A percentile compares a stretch with the other conserved stretches of the same genome.
These are phyloP conservation scores for Fusarium torulosum DNA, from an alignment of 2,329 filamentous ascomycete genomes.

Conservation along the genomic window DNA sequence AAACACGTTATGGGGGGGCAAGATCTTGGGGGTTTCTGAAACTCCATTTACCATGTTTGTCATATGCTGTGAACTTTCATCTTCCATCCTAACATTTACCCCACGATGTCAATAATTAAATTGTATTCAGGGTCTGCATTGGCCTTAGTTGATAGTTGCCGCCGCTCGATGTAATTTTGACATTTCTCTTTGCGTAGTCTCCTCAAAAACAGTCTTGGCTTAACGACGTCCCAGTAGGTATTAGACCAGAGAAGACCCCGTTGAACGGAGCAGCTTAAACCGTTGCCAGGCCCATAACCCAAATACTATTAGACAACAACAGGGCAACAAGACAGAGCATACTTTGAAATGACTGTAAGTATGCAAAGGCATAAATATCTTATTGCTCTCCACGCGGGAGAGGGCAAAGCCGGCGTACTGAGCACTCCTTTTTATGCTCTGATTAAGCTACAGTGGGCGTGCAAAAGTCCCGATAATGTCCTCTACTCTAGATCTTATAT, in stretches of 20 bases:
- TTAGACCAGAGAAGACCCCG: too few species aligned
- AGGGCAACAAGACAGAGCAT: not conserved
- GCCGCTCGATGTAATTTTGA: not conserved
- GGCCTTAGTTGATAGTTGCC: not conserved
- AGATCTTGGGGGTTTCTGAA: constrained; percentile 5
- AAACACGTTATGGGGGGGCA: not conserved
- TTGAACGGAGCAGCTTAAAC: too few species aligned
- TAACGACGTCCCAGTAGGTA: not conserved
- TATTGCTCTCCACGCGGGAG: not conserved
- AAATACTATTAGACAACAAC: not conserved
- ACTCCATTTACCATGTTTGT: not conserved
- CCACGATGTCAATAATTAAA: not conserved
- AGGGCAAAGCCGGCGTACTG: not conserved
- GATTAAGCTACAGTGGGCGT: too few species aligned
- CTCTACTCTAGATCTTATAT: too few species aligned
- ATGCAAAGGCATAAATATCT: not conserved
- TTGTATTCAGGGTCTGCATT: not conserved
- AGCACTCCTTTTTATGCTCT: not conserved
- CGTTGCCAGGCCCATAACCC: too few species aligned
- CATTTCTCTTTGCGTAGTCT: not conserved
- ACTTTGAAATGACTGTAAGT: not conserved
- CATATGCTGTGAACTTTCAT: not conserved
- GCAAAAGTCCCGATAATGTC: too few species aligned
- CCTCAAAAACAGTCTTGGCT: not conserved
- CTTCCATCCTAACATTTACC: not conserved